Base-by-base conservation (phyloP, 371 early-diverging fungal genomes). In the Parasitella parasitica region DNA sequence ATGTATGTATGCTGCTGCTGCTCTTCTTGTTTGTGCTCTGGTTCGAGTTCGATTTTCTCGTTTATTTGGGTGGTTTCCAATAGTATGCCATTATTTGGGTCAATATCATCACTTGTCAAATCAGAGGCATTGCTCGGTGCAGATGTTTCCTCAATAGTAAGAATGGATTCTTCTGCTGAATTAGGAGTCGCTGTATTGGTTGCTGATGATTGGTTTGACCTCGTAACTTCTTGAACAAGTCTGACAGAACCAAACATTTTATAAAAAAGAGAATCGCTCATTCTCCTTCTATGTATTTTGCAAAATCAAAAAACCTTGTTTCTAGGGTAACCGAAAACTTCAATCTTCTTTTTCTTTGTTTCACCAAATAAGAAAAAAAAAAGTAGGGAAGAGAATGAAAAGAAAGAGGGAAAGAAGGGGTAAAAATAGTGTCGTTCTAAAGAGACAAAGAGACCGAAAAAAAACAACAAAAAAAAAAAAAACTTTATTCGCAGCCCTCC, bases 221-320 rank as follows among this genome's bases (percentile, higher is more conserved):
- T 66, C 30, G 81, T 78, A 13, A 81, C 73, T 62, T 81, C 81
- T 59, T 81, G 78, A 12, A 81, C 76, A n/a, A 81, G 70, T 59
- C 69, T 69, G 27, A 81, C 71, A 34, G 78, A 78, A 36, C 75
- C 67, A 66, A 81, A 68, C 72, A 81, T 61, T 64, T 71, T 75
- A 28, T 75, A 72, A 16, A 80, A 59, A 38, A 72, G 68, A 59
- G 63, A 64, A 68, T 64, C 35, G 4, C 24, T 46, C 46, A 46
- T 46, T 24, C 46, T 46, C 46, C 24, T 43, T 43, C 11, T 7
- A 8, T 41, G 2, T 9, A 9, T 43, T 9, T 24, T 9, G 11
- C 13, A 24, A 24, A 46, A 46, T 46, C 46, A 46, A 46, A 43
- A 30, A 46, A 46, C 20, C 24, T 22, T 46, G 46, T 46, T 46